Evolutionary conservation across 345 rosid species (phyloP), one percentile per base, ranked within the genome.

Genomic region (Clarkia xantiana): DNA sequence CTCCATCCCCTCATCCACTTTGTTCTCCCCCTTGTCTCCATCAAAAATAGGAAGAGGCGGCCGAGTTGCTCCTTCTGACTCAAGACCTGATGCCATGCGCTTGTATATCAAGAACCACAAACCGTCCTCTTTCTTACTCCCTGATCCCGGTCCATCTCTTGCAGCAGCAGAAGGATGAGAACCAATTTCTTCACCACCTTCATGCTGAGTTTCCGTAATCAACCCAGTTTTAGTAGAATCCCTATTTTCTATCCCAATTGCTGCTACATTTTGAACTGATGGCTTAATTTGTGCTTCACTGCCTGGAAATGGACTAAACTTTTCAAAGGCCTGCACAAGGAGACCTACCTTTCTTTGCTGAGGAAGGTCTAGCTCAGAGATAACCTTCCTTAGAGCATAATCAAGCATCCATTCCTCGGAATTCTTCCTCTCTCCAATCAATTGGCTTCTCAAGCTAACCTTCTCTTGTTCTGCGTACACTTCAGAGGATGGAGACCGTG

Each of bases 321-420:
- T 80, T 59, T 91, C 98, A 17, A 91, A 91, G 51, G 98, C 96
- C 72, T 86, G 79, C n/a, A 84, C 95, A n/a, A 91, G 94, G 71
- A 86, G 67, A 47, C 70, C 22, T 38, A 91, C 98, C 71, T 79
- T 86, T 63, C 82, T 78, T 65, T 74, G 80, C 67, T 85, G 84
- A 18, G 78, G 83, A 11, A 86, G 85, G 51, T 76, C 80, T 43
- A 91, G 72, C 40, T 72, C 70, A 44, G 94, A 73, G 52, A 86
- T 71, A 49, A 80, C 98, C 64, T 80, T 75, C 54, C 62, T 68
- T 19, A 91, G 77, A 34, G 96, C 85, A 60, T 73, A 69, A 71
- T 91, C 98, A 14, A 91, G 94, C 98, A 91, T 91, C 95, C 93
- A 86, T 67, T 86, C 90, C 50, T 91, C 90, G 15, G 82, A 67